Evolutionary conservation across 2,329 filamentous ascomycete species (phyloP).

Genomic region (Fusarium sulawesiense): DNA sequence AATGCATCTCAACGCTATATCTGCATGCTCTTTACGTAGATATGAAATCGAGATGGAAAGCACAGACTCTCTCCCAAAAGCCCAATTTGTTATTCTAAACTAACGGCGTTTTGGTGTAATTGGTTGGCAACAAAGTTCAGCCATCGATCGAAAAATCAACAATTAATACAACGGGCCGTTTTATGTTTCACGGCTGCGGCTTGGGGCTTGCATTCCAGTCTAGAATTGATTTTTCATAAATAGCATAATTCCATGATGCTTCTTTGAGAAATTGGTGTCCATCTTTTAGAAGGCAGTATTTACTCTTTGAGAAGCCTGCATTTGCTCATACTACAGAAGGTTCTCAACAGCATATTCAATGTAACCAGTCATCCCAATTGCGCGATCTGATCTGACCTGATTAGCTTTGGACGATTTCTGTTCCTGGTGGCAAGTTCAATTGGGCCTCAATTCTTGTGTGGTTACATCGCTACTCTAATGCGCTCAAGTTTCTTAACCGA

Average conservation of each 20-base stretch:
- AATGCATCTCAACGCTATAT: conserved; percentile 2
- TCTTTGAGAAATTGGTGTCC: neutral
- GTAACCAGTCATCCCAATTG: neutral
- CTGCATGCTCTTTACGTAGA: conserved; percentile 37
- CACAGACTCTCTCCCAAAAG: neutral
- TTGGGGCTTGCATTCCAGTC: neutral
- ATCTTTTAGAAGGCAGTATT: too few relatives aligned
- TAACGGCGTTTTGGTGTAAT: neutral
- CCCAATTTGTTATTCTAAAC: neutral
- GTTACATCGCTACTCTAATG: conserved; percentile 34
- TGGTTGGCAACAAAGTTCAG: conserved; percentile 29
- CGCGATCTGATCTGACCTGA: neutral
- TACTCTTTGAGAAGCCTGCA: neutral
- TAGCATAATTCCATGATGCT: neutral
- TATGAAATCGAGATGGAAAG: conserved; percentile 4
- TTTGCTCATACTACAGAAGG: neutral
- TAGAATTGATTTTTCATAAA: neutral
- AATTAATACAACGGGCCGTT: conserved; percentile 25
- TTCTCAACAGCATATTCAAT: neutral
- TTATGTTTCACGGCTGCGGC: neutral
- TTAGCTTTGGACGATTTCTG: conserved; percentile 18
- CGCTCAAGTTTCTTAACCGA: conserved; percentile 8
- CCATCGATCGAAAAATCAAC: conserved; percentile 9
- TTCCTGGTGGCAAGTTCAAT: conserved; percentile 31
- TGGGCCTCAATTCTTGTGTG: conserved; percentile 12